Base-by-base conservation (phyloP, 305 asterid genomes). In the Fraxinus velutina region DNA sequence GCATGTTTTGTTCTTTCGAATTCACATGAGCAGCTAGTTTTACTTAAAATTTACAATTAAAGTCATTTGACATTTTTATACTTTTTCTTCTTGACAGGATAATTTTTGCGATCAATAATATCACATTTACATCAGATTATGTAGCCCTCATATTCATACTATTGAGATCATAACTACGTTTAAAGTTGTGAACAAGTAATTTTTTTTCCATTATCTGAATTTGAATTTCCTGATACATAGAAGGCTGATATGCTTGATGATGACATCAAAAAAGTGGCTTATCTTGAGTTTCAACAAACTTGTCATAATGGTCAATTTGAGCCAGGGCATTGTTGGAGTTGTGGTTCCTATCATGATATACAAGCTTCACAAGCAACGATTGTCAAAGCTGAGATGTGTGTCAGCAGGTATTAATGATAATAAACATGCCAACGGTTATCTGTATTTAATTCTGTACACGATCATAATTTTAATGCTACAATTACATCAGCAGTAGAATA, bases 311-410 rank as follows among this genome's bases (percentile, higher is more conserved):
- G 66, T 85, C 78, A 81, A 81, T 80, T 88, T 82, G 87, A 88
- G 81, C 92, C 96, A 21, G 93, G 89, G 50, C 75, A 66, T 86
- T 96, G 99, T 83, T 85, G 90, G 87, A 84, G 82, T 71, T 96
- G 99, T 86, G 90, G 89, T 73, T 88, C 90, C 17, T 83, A 81
- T 79, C 71, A 88, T 84, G 93, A 94, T 90, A 77, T 91, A 75
- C 92, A 89, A 89, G 89, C 89, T 83, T 87, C 93, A 13, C 80
- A 76, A 78, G 82, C 86, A 62, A 81, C 88, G 77, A 83, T 88
- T 8, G 57, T 87, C 30, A 81, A 88, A 86, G 92, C 94, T 71
- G 94, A 87, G 82, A 82, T 75, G 37, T 86, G 57, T 84, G 29
- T 89, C 29, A 84, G 64, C 88, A 91, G 98, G 99, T 94, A 83